phyloP scores from a whole-genome alignment of 352 stramenopile genomes.

The Elongisporangium prolatum region DNA sequence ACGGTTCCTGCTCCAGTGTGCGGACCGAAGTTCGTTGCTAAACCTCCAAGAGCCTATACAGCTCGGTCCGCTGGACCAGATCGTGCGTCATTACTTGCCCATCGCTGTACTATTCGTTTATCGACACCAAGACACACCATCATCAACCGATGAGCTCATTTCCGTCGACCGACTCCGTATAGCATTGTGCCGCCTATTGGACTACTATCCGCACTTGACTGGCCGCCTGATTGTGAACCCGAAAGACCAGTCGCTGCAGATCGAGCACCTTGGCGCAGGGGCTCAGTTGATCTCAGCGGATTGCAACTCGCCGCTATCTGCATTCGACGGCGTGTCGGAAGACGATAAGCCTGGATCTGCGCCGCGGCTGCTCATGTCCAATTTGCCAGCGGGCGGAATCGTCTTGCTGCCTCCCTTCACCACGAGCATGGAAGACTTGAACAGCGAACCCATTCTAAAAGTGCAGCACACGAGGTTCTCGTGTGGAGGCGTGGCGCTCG shows the following conservation, averaged over 20 bases:
- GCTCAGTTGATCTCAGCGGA: constrained; percentile 1
- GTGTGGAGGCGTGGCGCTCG: constrained; percentile 15
- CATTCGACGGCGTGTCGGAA: constrained; percentile 1
- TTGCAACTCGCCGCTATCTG: neutral
- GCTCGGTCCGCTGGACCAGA: constrained; percentile 16
- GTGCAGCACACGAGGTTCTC: constrained; percentile 18
- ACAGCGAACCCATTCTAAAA: constrained; percentile 13
- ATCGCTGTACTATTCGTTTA: constrained; percentile 19
- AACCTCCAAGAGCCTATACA: constrained; percentile 6
- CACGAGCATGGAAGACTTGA: constrained; percentile 6
- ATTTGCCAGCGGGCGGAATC: constrained; percentile 14
- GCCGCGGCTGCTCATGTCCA: constrained; percentile 13
- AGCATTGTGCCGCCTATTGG: neutral
- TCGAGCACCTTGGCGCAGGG: constrained; percentile 1
- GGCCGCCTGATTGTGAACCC: neutral
- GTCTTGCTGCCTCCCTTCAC: constrained; percentile 16
- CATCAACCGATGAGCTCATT: constrained; percentile 2
- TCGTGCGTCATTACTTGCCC: constrained; percentile 10
- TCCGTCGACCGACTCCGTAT: neutral
- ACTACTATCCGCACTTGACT: neutral
- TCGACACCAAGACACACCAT: too few species aligned
- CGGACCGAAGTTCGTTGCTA: neutral
- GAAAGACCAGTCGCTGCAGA: constrained; percentile 2
- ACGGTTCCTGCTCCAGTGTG: neutral
- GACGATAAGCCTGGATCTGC: constrained; percentile 13